Evolutionary conservation across 495 filamentous ascomycete genomes (phyloP).

Genomic region (Penicillium desertorum): DNA sequence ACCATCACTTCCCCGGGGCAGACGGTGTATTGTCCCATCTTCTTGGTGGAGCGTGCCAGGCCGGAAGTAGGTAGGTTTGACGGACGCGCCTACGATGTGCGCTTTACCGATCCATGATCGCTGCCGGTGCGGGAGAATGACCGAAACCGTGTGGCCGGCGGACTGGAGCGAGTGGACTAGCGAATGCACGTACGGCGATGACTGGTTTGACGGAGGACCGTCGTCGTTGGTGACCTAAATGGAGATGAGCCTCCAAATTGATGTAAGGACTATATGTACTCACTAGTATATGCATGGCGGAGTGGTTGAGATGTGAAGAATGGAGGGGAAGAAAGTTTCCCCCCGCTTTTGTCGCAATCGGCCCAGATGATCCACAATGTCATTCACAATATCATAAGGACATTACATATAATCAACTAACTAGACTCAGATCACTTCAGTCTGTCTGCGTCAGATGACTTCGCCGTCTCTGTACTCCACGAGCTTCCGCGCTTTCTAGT

Average conservation of each 20-base stretch:
- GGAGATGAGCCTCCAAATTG: conserved; percentile 23
- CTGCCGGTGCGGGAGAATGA: conserved; percentile 86
- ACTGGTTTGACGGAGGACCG: conserved; percentile 86
- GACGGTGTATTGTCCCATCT: conserved; percentile 65
- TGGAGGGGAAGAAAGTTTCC: conserved; percentile 19
- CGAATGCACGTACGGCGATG: conserved; percentile 89
- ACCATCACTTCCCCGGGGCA: conserved; percentile 50
- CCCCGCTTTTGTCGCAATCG: conserved; percentile 15
- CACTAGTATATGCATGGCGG: conserved; percentile 48
- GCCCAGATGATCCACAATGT: conserved; percentile 7
- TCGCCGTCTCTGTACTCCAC: conserved; percentile 38
- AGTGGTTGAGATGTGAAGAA: conserved; percentile 19
- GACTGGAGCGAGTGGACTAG: conserved; percentile 75
- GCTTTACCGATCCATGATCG: conserved; percentile 98
- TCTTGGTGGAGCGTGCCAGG: conserved; percentile 60
- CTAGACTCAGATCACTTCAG: conserved; percentile 6
- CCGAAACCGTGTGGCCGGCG: conserved; percentile 79
- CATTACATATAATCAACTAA: background rate
- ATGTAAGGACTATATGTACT: conserved; percentile 11
- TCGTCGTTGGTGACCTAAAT: conserved; percentile 87
- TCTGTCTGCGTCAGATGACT: conserved; percentile 29
- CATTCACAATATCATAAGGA: background rate
- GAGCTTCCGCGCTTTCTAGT: conserved; percentile 33
- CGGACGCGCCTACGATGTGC: conserved; percentile 81
- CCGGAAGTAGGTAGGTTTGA: conserved; percentile 88